Evolutionary conservation across 805 yeast genomes (phyloP), one percentile per base, ranked within the genome.

Genomic region (Monosporozyma yasuniensis): DNA sequence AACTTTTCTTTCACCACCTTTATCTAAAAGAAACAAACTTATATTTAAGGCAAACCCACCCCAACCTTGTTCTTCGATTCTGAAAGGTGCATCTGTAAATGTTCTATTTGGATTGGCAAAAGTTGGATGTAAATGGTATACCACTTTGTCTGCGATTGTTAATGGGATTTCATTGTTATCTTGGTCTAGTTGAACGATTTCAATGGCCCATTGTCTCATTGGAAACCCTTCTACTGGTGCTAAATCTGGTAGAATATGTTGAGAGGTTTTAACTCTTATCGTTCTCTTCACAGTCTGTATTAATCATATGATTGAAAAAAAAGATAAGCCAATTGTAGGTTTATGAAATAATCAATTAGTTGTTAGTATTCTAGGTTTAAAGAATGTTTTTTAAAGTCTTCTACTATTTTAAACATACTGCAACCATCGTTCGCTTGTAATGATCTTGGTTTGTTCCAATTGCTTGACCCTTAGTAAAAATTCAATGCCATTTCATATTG

Each of bases 31-130:
- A 53, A 84, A 84, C 42, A 90, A 72, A 32, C 85, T 76, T 53
- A 93, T 82, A 37, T 86, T 86, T 64, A 93, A 77, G 63, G 90
- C 96, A 61, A 91, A 91, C 57, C 91, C 98, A 66, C 98, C 99
- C 98, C 99, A 91, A 47, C 99, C 99, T 71, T 87, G 83, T 67
- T 91, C 99, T 61, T 81, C 86, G 50, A 91, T 84, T 62, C 71
- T 78, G 70, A 90, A 91, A 10, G 99, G 99, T 9, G 85, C 78
- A 61, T 82, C 83, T 61, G 85, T 87, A 63, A 88, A 66, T 11
- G 84, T 74, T 65, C 97, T 79, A 55, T 79, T 83, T 10, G 98
- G 98, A 66, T 89, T 89, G 46, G 80, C 80, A 70, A 91, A 91
- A 9, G 98, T 93, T 46, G 97, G 98, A 72, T 91, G 99, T 55